Base-by-base conservation (phyloP, 352 stramenopile genomes). In the Phytophthora melonis region DNA sequence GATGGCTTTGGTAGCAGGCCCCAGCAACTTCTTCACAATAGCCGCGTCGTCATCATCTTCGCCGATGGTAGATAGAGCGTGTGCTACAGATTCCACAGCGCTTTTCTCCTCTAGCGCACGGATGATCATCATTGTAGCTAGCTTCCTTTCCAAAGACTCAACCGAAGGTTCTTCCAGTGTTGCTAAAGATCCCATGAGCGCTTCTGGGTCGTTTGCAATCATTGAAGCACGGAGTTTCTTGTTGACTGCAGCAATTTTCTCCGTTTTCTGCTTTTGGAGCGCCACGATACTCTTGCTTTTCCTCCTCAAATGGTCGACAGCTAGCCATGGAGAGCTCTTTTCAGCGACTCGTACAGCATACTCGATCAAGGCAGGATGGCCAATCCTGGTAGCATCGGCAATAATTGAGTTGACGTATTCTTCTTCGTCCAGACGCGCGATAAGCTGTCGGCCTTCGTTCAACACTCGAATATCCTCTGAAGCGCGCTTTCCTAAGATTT, bases 101-200 rank as follows among this genome's bases (percentile, higher is more conserved):
- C 85, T 89, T 67, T 93, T 93, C 68, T 93, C 87, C 63, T 94
- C 87, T 1, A 94, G 66, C 27, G 87, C 80, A 50, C 87, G 84
- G 66, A 94, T 94, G 59, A 93, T 90, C 81, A 93, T 88, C 84
- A 93, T 92, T 10, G 87, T 94, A 30, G 83, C 87, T n/a, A 94
- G 75, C 45, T 94, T 93, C 30, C 86, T 70, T 63, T 94, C 87
- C 13, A 93, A 63, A 0, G 86, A 92, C 60, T 94, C 87, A 2
- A 80, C 74, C 0, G 85, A 91, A 4, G 85, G 80, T 21, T 90
- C 87, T 61, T 94, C 82, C 3, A 93, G 56, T 3, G 84, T 89
- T 41, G 87, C 87, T 23, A 94, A 75, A 0, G 80, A 82, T 11
- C 79, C 87, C 85, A 94, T 94, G 30, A 94, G 79, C 23, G 82